Percentiles rank a stretch among this genome's conserved stretches.
Conservation (phyloP, 768 basidiomycete species). For the Suillus ampliporus region DNA sequence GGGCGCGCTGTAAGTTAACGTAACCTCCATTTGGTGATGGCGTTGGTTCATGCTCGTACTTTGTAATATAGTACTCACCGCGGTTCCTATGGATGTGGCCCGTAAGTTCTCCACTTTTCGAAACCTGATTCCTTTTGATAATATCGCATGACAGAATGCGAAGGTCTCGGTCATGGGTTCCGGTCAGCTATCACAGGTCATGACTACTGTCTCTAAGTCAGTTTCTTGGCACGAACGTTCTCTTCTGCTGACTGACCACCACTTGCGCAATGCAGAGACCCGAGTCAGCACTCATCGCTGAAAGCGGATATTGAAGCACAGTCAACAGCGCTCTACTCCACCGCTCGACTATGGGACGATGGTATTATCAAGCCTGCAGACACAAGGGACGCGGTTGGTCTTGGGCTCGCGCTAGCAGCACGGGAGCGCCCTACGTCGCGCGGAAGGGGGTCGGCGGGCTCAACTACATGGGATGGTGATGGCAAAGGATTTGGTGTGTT, state of each 20-base stretch:
- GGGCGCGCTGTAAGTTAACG: conserved; percentile 77
- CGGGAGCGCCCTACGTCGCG: conserved; percentile 40
- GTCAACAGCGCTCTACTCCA: conserved; percentile 86
- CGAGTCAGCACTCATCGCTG: conserved; percentile 73
- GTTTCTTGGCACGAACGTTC: conserved; percentile 22
- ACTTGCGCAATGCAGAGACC: conserved; percentile 71
- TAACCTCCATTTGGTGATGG: neutral
- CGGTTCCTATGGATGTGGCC: conserved; percentile 99
- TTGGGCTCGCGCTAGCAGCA: conserved; percentile 83
- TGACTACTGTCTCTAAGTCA: conserved; percentile 87
- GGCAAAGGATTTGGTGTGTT: conserved; percentile 85
- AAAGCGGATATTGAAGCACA: conserved; percentile 88
- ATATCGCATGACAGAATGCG: conserved; percentile 64
- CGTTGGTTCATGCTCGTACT: conserved; percentile 8
- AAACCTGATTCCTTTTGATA: neutral
- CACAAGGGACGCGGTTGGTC: conserved; percentile 85
- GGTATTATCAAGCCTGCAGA: conserved; percentile 90
- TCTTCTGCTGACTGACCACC: neutral
- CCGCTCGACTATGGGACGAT: conserved; percentile 94
- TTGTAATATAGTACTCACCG: conserved; percentile 74
- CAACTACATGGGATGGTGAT: conserved; percentile 74
- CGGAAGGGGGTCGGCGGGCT: conserved; percentile 13
- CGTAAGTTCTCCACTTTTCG: conserved; percentile 48
- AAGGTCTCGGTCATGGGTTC: conserved; percentile 97
- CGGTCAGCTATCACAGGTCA: conserved; percentile 90